These are phyloP conservation scores for Sporothrix phasma DNA, from an alignment of 2,329 filamentous ascomycete species.

Conservation along the genomic window DNA sequence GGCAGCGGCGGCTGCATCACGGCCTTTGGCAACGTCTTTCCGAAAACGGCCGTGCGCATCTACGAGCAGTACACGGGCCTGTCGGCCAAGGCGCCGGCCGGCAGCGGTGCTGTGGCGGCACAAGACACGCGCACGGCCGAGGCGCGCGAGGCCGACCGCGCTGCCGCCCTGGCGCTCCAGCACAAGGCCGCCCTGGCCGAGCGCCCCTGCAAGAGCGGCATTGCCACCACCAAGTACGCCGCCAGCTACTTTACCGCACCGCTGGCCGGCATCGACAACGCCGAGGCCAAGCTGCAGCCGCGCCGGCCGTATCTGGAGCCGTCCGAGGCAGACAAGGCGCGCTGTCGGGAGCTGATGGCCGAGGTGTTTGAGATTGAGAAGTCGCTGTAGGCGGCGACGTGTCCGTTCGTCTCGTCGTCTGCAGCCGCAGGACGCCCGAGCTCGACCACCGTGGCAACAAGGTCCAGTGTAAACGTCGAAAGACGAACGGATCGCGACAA, in stretches of 20 bases:
- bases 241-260: constrained; percentile 48
- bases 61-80: constrained; percentile 45
- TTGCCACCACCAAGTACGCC: constrained; percentile 60
- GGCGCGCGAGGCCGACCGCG: constrained; percentile 37
- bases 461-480: too few species aligned
- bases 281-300: constrained; percentile 47
- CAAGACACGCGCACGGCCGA: constrained; percentile 15
- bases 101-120: not conserved
- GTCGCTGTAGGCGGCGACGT: constrained; percentile 6
- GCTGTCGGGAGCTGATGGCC: constrained; percentile 32
- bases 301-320: constrained; percentile 50
- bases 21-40: constrained; percentile 53
- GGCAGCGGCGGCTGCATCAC: constrained; percentile 52
- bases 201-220: constrained; percentile 54
- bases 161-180: constrained; percentile 52
- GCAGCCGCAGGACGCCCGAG: too few species aligned
- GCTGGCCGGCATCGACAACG: constrained; percentile 48
- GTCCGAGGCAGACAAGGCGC: constrained; percentile 34
- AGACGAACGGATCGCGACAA: too few species aligned
- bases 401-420: too few species aligned
- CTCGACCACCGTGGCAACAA: too few species aligned
- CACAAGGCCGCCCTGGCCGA: constrained; percentile 54
- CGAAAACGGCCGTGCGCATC: constrained; percentile 45
- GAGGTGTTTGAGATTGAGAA: constrained; percentile 39
- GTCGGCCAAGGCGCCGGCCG: not conserved